phyloP scores from a whole-genome alignment of 371 early-diverging fungal species.

The Rhizopus sp. region DNA sequence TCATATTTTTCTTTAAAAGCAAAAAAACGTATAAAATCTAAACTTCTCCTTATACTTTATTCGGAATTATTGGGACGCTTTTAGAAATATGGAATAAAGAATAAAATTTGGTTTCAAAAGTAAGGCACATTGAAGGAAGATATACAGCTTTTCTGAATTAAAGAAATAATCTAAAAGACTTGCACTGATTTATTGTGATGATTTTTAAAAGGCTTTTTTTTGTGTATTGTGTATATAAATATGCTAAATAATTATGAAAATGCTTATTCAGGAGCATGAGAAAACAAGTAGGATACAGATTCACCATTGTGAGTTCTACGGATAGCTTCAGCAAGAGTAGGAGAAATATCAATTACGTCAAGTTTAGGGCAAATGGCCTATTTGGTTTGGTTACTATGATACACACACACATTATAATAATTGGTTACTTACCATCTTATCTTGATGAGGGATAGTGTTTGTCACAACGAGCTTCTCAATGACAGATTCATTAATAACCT shows the following conservation, averaged over 20 bases:
- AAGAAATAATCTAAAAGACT: no score
- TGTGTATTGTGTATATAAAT: not conserved
- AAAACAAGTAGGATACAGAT: slow-evolving; percentile 86
- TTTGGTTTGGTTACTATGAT: not conserved
- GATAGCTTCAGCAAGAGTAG: slow-evolving; percentile 92
- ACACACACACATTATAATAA: not conserved
- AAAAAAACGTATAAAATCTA: no score
- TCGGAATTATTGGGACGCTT: no score
- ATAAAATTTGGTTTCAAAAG: no score
- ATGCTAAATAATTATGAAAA: not conserved
- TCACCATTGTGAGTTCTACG: slow-evolving; percentile 94
- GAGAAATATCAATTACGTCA: slow-evolving; percentile 90
- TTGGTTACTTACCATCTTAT: slow-evolving; percentile 61
- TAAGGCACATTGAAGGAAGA: no score
- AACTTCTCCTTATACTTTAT: no score
- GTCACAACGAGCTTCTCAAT: slow-evolving; percentile 88
- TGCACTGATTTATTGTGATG: no score
- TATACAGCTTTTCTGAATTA: no score
- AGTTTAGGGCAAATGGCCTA: slow-evolving; percentile 84
- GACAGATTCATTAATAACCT: slow-evolving; percentile 85
- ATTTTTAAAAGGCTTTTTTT: no score
- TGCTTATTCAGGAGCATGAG: slow-evolving; percentile 55
- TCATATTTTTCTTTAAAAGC: not conserved
- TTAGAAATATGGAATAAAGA: no score
- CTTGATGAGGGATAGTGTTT: slow-evolving; percentile 93